Evolutionary conservation across 805 yeast genomes (phyloP).

Genomic region (Ogataea pilisensis): DNA sequence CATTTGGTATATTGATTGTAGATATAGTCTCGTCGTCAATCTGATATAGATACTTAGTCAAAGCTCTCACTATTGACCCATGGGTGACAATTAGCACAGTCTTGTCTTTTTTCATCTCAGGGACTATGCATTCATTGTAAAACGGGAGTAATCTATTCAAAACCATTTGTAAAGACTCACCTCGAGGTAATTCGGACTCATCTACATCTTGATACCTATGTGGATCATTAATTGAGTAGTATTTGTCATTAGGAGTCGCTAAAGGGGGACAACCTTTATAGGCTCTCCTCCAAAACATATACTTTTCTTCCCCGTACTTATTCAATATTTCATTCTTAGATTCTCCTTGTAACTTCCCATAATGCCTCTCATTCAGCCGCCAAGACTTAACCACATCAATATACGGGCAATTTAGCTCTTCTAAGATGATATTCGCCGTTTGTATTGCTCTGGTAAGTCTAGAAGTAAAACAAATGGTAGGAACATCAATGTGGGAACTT

Average conservation of each 20-base stretch:
- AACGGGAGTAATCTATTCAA: slow-evolving; percentile 62
- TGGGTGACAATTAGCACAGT: slow-evolving; percentile 71
- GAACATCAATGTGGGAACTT: slow-evolving; percentile 37
- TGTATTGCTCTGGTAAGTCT: slow-evolving; percentile 91
- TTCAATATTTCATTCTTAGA: slow-evolving; percentile 63
- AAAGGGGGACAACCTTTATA: slow-evolving; percentile 68
- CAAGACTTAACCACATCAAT: slow-evolving; percentile 91
- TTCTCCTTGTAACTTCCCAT: slow-evolving; percentile 78
- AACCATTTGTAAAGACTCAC: slow-evolving; percentile 74
- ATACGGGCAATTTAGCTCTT: slow-evolving; percentile 82
- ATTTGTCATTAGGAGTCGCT: slow-evolving; percentile 35
- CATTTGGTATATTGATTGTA: slow-evolving; percentile 76
- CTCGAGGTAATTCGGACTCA: slow-evolving; percentile 53
- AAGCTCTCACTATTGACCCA: slow-evolving; percentile 77
- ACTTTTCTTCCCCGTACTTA: slow-evolving; percentile 66
- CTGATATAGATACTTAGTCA: slow-evolving; percentile 62
- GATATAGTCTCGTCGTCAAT: slow-evolving; percentile 68
- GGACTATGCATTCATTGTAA: slow-evolving; percentile 47
- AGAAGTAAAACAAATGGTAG: slow-evolving; percentile 89
- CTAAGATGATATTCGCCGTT: slow-evolving; percentile 93
- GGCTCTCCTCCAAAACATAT: slow-evolving; percentile 77
- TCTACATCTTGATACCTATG: slow-evolving; percentile 38
- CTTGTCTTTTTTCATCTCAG: slow-evolving; percentile 44
- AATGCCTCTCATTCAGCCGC: slow-evolving; percentile 98
- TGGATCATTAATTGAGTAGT: slow-evolving; percentile 35